phyloP scores from a whole-genome alignment of 192 early-diverging fungal genomes.

The Diversispora eburnea region DNA sequence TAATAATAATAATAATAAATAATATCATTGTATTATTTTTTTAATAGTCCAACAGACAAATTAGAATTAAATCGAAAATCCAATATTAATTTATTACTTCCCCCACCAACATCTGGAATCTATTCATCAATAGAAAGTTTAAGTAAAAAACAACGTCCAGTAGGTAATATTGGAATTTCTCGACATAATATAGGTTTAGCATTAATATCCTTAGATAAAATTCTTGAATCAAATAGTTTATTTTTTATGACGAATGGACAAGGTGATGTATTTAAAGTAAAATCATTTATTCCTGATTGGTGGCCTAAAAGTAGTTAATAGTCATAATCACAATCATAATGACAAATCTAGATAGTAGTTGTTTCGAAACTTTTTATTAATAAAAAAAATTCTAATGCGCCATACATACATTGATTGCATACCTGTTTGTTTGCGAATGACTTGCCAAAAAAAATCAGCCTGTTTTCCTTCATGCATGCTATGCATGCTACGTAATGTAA shows the following conservation, averaged over 20 bases:
- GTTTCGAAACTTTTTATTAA: too few relatives aligned
- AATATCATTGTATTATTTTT: too few relatives aligned
- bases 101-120: background rate
- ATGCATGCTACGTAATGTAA: too few relatives aligned
- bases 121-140: background rate
- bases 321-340: too few relatives aligned
- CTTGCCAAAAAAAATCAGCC: too few relatives aligned
- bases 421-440: too few relatives aligned
- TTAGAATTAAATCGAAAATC: slow-evolving; percentile 22
- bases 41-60: slow-evolving; percentile 15
- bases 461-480: too few relatives aligned
- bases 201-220: slow-evolving; percentile 15
- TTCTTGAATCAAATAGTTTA: background rate
- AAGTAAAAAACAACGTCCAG: background rate
- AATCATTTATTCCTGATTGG: slow-evolving; percentile 24
- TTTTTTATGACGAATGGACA: background rate
- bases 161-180: slow-evolving; percentile 6
- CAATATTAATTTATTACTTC: background rate
- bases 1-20: too few relatives aligned
- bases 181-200: slow-evolving; percentile 15
- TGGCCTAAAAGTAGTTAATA: slow-evolving; percentile 21
- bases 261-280: slow-evolving; percentile 4
- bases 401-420: too few relatives aligned
- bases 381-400: too few relatives aligned
- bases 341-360: too few relatives aligned